These are phyloP conservation scores for Cytospora chrysosperma DNA, from an alignment of 2,329 filamentous ascomycete genomes.

Conservation along the genomic window DNA sequence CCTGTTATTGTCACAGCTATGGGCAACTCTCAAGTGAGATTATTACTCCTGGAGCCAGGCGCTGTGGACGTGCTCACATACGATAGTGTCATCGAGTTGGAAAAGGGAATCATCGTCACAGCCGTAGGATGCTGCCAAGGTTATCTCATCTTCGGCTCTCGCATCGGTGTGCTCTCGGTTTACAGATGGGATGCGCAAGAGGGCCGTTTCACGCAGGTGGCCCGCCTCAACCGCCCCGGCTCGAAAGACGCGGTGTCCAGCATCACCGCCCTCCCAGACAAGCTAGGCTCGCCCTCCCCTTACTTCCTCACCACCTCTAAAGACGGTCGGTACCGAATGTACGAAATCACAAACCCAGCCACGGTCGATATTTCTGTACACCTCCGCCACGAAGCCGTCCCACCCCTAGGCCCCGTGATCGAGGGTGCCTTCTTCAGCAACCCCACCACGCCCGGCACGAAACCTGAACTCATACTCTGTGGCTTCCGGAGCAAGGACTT, in stretches of 20 bases:
- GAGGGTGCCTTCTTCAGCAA: slow-evolving; percentile 65
- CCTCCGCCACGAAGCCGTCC: slow-evolving; percentile 65
- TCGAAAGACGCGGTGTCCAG: slow-evolving; percentile 66
- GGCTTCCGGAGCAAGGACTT: slow-evolving; percentile 82
- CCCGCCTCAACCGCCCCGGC: slow-evolving; percentile 39
- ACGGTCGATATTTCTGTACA: slow-evolving; percentile 34
- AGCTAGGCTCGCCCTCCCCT: slow-evolving; percentile 26
- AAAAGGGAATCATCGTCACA: slow-evolving; percentile 50
- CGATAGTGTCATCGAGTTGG: slow-evolving; percentile 38
- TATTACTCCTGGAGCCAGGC: slow-evolving; percentile 40
- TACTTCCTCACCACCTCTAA: slow-evolving; percentile 71
- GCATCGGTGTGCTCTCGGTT: slow-evolving; percentile 49
- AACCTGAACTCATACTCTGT: slow-evolving; percentile 64
- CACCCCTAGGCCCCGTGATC: slow-evolving; percentile 73
- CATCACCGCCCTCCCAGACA: slow-evolving; percentile 49
- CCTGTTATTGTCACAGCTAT: slow-evolving; percentile 46
- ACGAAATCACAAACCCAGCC: slow-evolving; percentile 36
- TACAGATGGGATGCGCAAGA: slow-evolving; percentile 29
- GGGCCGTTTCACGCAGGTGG: slow-evolving; percentile 31
- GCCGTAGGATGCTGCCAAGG: slow-evolving; percentile 42
- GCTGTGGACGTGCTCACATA: slow-evolving; percentile 31
- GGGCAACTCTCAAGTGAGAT: slow-evolving; percentile 43
- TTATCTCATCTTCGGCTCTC: slow-evolving; percentile 54
- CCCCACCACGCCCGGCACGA: slow-evolving; percentile 30
- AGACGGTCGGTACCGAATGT: slow-evolving; percentile 74